These are phyloP conservation scores for Coemansia furcata DNA, from an alignment of 192 early-diverging fungal species.

Conservation along the genomic window DNA sequence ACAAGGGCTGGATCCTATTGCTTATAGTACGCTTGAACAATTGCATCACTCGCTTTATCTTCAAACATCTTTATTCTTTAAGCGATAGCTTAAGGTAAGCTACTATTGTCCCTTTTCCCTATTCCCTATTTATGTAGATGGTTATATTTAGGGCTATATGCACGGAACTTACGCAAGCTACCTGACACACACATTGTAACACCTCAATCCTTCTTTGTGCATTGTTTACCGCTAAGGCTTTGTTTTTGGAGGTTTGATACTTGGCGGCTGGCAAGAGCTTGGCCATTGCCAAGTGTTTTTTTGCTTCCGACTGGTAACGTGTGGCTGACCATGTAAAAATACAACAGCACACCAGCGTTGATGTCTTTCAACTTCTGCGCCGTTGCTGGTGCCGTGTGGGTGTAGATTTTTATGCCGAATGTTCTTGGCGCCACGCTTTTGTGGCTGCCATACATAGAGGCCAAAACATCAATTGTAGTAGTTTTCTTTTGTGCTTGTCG, in stretches of 20 bases:
- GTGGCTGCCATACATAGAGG: background rate
- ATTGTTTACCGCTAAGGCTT: background rate
- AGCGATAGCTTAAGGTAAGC: background rate
- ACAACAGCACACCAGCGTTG: background rate
- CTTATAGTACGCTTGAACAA: no score
- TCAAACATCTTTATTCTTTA: background rate
- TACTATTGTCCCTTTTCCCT: background rate
- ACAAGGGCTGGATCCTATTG: no score
- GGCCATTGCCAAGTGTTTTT: background rate
- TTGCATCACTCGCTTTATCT: no score
- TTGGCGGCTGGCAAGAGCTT: background rate
- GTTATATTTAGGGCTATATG: no score
- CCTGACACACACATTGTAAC: no score
- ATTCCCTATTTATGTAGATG: background rate
- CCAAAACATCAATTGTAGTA: background rate
- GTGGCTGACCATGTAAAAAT: background rate
- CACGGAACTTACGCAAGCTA: no score
- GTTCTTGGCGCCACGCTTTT: constrained; percentile 2
- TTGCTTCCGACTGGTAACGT: background rate
- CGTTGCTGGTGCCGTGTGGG: background rate
- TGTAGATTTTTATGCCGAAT: background rate
- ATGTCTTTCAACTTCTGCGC: background rate
- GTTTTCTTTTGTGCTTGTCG: background rate
- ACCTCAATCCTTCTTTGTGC: no score
- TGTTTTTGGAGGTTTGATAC: background rate